Percentiles rank a stretch among this genome's conserved stretches.
Evolutionary conservation across 1,139 yeast genomes (phyloP).

Genomic region (Kodamaea derodonti): DNA sequence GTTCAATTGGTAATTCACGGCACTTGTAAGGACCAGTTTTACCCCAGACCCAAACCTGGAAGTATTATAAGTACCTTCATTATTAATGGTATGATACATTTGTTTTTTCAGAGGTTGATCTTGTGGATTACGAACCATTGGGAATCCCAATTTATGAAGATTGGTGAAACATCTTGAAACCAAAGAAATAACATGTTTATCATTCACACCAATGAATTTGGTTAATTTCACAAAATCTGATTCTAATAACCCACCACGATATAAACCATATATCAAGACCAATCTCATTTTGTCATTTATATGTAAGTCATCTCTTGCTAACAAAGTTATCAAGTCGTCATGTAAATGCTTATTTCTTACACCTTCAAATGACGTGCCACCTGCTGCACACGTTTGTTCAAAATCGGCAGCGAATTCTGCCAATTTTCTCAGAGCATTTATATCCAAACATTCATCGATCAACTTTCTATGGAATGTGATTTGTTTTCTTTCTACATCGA

Average conservation of each 20-base stretch:
- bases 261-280: conserved; percentile 72
- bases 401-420: conserved; percentile 63
- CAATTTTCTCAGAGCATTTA: conserved; percentile 49
- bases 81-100: conserved; percentile 63
- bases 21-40: conserved; percentile 52
- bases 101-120: conserved; percentile 33
- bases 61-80: conserved; percentile 65
- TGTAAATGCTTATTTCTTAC: conserved; percentile 60
- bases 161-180: conserved; percentile 55
- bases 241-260: conserved; percentile 80
- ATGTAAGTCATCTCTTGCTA: conserved; percentile 50
- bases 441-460: conserved; percentile 54
- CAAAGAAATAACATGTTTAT: conserved; percentile 50
- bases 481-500: conserved; percentile 62
- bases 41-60: conserved; percentile 76
- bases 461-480: conserved; percentile 57
- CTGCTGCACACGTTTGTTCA: conserved; percentile 73
- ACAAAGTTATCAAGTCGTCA: conserved; percentile 57
- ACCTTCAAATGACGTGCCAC: conserved; percentile 72
- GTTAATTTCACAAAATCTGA: conserved; percentile 70
- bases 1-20: conserved; percentile 48
- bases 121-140: conserved; percentile 53
- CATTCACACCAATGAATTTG: conserved; percentile 61
- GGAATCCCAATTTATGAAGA: conserved; percentile 63
- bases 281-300: conserved; percentile 70